A percentile compares a stretch with the other conserved stretches of the same genome.
These are phyloP conservation scores for Zopfia rhizophila DNA, from an alignment of 2,329 filamentous ascomycete species.

Conservation along the genomic window DNA sequence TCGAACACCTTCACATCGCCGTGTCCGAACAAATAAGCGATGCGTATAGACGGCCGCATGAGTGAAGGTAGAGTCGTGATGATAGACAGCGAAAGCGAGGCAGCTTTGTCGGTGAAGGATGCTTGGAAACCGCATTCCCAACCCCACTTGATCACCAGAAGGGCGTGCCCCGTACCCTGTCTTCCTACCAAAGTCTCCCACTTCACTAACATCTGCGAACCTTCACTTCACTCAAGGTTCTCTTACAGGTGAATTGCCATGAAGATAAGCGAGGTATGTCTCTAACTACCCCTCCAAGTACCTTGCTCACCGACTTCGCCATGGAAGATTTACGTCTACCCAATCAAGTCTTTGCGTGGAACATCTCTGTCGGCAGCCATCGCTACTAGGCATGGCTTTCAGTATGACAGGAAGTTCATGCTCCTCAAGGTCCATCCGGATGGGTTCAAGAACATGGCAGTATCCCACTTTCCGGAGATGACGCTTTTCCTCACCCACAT, in stretches of 20 bases:
- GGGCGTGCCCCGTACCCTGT: too few relatives aligned
- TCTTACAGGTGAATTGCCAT: constrained; percentile 32
- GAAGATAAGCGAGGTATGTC: constrained; percentile 46
- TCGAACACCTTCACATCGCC: constrained; percentile 1
- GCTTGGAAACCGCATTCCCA: too few relatives aligned
- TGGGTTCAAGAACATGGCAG: constrained; percentile 55
- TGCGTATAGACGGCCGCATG: too few relatives aligned
- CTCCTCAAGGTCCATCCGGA: constrained; percentile 52
- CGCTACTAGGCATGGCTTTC: constrained; percentile 57
- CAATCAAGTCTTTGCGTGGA: constrained; percentile 59
- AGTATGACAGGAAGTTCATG: constrained; percentile 56
- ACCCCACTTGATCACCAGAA: too few relatives aligned
- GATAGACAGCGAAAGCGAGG: too few relatives aligned
- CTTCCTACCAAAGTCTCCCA: neutral
- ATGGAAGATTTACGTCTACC: constrained; percentile 57
- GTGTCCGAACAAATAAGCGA: constrained; percentile 11
- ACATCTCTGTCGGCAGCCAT: constrained; percentile 50
- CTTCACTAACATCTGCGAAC: neutral
- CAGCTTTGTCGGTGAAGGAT: too few relatives aligned
- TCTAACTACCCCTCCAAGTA: neutral
- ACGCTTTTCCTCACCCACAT: constrained; percentile 55
- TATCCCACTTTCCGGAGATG: constrained; percentile 53
- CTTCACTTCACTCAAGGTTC: neutral
- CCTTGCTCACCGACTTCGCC: constrained; percentile 15
- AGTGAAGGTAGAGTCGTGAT: too few relatives aligned